Evolutionary conservation across 352 stramenopile genomes (phyloP).

Genomic region (Phytopythium boreale): DNA sequence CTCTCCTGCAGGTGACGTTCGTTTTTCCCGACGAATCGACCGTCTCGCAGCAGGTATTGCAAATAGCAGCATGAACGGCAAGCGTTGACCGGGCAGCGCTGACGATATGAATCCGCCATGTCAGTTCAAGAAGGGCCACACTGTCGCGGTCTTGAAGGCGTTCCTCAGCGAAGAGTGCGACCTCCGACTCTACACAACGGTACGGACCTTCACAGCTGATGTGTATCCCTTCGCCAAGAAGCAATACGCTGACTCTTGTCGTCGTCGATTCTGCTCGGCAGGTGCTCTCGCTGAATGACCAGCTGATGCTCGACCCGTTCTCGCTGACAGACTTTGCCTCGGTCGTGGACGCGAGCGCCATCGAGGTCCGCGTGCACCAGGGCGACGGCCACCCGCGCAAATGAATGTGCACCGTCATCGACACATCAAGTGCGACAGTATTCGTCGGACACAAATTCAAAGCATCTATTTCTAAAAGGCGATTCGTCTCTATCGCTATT

Average conservation of each 20-base stretch:
- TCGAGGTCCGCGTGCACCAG: slow-evolving; percentile 43
- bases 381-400: slow-evolving; percentile 18
- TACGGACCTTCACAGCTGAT: slow-evolving; percentile 12
- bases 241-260: background rate
- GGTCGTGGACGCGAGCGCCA: slow-evolving; percentile 26
- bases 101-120: background rate
- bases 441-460: too few species aligned
- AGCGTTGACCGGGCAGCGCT: background rate
- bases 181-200: slow-evolving; percentile 28
- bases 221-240: too few species aligned
- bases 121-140: slow-evolving; percentile 71
- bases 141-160: slow-evolving; percentile 52
- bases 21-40: slow-evolving; percentile 55
- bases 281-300: slow-evolving; percentile 40
- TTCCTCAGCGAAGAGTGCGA: slow-evolving; percentile 58
- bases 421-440: background rate
- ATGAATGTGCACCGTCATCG: slow-evolving; percentile 7
- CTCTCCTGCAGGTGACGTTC: slow-evolving; percentile 49
- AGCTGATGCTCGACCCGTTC: slow-evolving; percentile 53
- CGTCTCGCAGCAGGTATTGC: slow-evolving; percentile 30
- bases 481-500: background rate
- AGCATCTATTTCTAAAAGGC: background rate
- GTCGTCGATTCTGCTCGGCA: slow-evolving; percentile 3
- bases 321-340: slow-evolving; percentile 59
- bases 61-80: background rate